Base-by-base conservation (phyloP, 805 yeast genomes). In the Yarrowia hollandica region DNA sequence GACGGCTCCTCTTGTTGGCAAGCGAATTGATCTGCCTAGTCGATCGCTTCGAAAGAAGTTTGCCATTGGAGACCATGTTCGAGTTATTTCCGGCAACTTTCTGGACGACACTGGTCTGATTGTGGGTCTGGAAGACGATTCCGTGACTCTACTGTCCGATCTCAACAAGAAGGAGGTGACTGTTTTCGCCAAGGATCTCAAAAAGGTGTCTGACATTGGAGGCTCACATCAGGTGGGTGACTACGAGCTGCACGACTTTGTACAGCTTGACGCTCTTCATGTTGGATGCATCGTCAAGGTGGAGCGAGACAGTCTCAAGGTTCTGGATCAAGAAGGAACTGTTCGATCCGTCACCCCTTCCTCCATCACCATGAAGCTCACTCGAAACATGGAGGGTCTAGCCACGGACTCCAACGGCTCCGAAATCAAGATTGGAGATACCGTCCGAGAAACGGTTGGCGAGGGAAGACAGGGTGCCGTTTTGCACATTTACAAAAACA, bases 91-190 rank as follows among this genome's bases (percentile, higher is more conserved):
- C 68, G 99, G 99, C 69, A 90, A 88, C 68, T 96, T 89, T 71
- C 78, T 83, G 57, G 97, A 92, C 68, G 97, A 91, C 68, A 90
- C 97, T 31, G 99, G 99, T 75, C 79, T 94, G 75, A 96, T 94
- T 54, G 90, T 94, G 38, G 80, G 83, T 64, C 82, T 89, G 21
- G 81, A 82, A 57, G 88, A 85, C 52, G 96, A 91, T 69, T 88
- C 90, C 62, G 97, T 91, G 22, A 88, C 96, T 0, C 79, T 94
- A 64, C 82, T 94, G 64, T 86, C 96, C 50, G 97, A 94, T 69
- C 90, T 90, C 72, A 85, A 96, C 1, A 83, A 82, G 67, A 84
- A 86, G 65, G 98, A 94, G 71, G 82, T 94, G 37, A 86, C 96
- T 15, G 97, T 94, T 4, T 92, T 95, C 68, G 89, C 97, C 21